Conservation (phyloP, 345 rosid genomes). For the Lepidium africanum region DNA sequence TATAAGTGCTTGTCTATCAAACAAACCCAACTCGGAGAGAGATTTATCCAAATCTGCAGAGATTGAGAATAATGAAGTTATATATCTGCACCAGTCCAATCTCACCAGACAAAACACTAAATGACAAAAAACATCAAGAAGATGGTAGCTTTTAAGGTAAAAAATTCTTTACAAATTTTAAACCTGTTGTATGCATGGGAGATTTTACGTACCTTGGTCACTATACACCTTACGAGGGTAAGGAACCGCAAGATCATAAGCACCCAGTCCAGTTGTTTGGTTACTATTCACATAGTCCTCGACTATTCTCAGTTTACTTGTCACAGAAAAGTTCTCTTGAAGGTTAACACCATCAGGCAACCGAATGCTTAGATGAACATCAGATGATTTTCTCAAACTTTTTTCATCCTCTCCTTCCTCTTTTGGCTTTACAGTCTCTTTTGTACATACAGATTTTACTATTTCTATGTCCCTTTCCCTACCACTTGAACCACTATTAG, state of each 20-base stretch:
- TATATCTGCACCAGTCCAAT: not conserved
- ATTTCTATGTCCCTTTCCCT: conserved; percentile 1
- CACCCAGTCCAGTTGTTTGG: conserved; percentile 34
- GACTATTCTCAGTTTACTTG: conserved; percentile 48
- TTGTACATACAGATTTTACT: not conserved
- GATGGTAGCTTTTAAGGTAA: not conserved
- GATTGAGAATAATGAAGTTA: not conserved
- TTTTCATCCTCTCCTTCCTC: conserved; percentile 20
- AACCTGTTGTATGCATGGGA: not conserved
- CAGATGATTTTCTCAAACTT: conserved; percentile 30
- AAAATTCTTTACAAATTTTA: not conserved
- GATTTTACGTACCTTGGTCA: conserved; percentile 58
- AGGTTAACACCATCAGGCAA: conserved; percentile 60
- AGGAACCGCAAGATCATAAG: conserved; percentile 78
- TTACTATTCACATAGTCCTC: conserved; percentile 68
- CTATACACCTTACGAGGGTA: conserved; percentile 78
- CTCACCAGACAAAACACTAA: not conserved
- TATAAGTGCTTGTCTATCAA: conserved; percentile 75
- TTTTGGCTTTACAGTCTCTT: conserved; percentile 14
- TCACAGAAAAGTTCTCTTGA: conserved; percentile 60
- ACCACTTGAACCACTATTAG: conserved; percentile 16
- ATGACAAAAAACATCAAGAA: not conserved
- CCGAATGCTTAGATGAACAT: conserved; percentile 66
- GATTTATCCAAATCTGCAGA: conserved; percentile 66
- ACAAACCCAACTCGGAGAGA: conserved; percentile 61